Base-by-base conservation (phyloP, 495 filamentous ascomycete genomes). In the Neurospora sp. region DNA sequence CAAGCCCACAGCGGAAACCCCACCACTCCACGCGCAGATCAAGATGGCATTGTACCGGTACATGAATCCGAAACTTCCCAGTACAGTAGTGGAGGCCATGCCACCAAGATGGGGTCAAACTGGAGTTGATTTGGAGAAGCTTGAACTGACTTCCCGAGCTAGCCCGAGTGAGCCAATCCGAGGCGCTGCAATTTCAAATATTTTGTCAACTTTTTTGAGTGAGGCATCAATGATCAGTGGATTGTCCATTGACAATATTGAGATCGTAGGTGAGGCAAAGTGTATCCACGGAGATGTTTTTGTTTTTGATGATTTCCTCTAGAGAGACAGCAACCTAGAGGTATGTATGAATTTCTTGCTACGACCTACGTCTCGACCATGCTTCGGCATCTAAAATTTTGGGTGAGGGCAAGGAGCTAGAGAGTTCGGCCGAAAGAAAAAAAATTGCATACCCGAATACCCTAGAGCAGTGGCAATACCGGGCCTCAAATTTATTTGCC, bases 1-100 rank as follows among this genome's bases (percentile, higher is more conserved):
- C 36, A 71, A 39, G 73, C 39, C 75, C 78, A 80, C 75, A 74
- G 72, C 74, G 74, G 74, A 71, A 77, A 74, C 70, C 79, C 79
- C 78, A 80, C 74, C 39, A 73, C 28, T 73, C 73, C 74, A 78
- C 70, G 54, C 71, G 31, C 70, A 69, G 40, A 39, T 69, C 54
- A 4, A 19, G 54, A 54, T 69, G 70, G 70, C 39, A 73, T 59
- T n/a, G 77, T 81, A 79, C 72, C 71, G 39, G 71, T 79, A 79
- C 77, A 42, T 75, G 9, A 59, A 39, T 45, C 73, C 39, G 70
- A 45, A 66, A 66, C 15, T 36, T 66, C 28, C 24, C 24, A 28
- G 24, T 28, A 28, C 28, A 66, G 24, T 15, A 15, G 24, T 31
- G 24, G 48, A 31, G 48, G 48, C 24, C 48, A 59, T 59, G 24